Evolutionary conservation across 208 protist genomes (phyloP).

Genomic region (Leishmania turanica): DNA sequence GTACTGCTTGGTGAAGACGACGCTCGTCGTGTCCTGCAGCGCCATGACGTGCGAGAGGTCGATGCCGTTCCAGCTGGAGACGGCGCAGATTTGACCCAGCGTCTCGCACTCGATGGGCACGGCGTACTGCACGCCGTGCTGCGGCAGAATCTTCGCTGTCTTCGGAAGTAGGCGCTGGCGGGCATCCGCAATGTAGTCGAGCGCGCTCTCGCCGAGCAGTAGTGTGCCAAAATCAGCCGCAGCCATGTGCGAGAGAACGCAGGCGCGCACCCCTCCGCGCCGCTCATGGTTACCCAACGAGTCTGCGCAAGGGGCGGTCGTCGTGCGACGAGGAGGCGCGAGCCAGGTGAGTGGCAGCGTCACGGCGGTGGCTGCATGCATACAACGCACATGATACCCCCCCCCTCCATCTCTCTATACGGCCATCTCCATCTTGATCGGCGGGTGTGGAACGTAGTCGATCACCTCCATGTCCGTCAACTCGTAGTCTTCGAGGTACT

Average conservation of each 20-base stretch:
- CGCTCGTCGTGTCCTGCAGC: conserved; percentile 87
- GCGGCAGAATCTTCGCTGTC: conserved; percentile 78
- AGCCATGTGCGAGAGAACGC: not conserved
- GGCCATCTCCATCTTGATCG: conserved; percentile 98
- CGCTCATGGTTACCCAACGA: not conserved
- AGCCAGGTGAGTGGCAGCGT: not conserved
- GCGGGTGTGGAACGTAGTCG: conserved; percentile 95
- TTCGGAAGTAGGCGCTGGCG: conserved; percentile 68
- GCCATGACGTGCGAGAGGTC: conserved; percentile 85
- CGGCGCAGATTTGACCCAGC: conserved; percentile 74
- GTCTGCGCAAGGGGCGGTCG: not conserved
- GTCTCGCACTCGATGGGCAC: conserved; percentile 86
- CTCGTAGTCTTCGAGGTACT: conserved; percentile 94
- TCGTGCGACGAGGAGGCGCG: not conserved
- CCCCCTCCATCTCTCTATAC: conserved; percentile 66
- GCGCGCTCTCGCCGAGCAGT: conserved; percentile 90
- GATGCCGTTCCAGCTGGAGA: conserved; percentile 80
- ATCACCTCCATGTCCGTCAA: conserved; percentile 94
- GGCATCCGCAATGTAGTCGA: conserved; percentile 92
- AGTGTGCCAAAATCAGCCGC: conserved; percentile 77
- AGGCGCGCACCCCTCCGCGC: too few species aligned
- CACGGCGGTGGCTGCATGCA: not conserved
- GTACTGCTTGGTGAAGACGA: conserved; percentile 95
- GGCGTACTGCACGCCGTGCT: conserved; percentile 89
- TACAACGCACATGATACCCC: not conserved